These are phyloP conservation scores for Cladophialophora psammophila DNA, from an alignment of 2,329 filamentous ascomycete species.

Conservation along the genomic window DNA sequence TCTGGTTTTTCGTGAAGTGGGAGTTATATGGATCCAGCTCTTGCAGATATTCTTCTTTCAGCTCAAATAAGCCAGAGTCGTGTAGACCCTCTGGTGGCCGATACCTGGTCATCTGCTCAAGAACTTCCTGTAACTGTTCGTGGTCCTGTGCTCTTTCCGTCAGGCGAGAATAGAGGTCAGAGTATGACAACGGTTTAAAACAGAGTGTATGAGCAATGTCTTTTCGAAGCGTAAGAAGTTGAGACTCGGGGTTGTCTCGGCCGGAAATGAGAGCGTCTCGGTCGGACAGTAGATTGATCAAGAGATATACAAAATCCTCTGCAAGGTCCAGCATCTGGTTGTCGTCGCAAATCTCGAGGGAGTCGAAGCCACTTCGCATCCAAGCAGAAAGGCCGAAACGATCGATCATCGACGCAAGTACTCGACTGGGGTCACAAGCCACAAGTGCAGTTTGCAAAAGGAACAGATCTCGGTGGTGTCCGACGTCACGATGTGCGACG, in stretches of 20 bases:
- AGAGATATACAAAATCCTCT: constrained; percentile 92
- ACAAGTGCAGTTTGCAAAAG: constrained; percentile 90
- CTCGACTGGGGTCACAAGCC: constrained; percentile 79
- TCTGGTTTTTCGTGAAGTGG: constrained; percentile 95
- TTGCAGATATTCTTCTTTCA: constrained; percentile 84
- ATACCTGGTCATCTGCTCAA: constrained; percentile 88
- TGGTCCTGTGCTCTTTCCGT: constrained; percentile 89
- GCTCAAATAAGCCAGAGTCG: constrained; percentile 91
- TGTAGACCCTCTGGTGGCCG: constrained; percentile 88
- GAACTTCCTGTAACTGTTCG: constrained; percentile 82
- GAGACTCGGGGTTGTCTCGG: constrained; percentile 70
- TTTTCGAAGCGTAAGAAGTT: constrained; percentile 76
- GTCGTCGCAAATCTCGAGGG: constrained; percentile 80
- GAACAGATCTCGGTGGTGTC: constrained; percentile 93
- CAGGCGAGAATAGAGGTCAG: constrained; percentile 83
- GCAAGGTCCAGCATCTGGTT: constrained; percentile 87
- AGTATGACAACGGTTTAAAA: constrained; percentile 95
- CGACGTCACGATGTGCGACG: constrained; percentile 86
- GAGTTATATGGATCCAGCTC: constrained; percentile 94
- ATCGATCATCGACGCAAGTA: constrained; percentile 88
- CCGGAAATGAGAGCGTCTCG: constrained; percentile 77
- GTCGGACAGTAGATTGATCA: constrained; percentile 90
- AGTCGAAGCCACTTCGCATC: constrained; percentile 82
- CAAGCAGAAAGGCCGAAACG: constrained; percentile 87
- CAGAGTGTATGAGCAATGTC: constrained; percentile 94